Percentiles rank a stretch among this genome's conserved stretches.
phyloP scores from a whole-genome alignment of 2,329 filamentous ascomycete genomes.

The Plenodomus tracheiphilus region DNA sequence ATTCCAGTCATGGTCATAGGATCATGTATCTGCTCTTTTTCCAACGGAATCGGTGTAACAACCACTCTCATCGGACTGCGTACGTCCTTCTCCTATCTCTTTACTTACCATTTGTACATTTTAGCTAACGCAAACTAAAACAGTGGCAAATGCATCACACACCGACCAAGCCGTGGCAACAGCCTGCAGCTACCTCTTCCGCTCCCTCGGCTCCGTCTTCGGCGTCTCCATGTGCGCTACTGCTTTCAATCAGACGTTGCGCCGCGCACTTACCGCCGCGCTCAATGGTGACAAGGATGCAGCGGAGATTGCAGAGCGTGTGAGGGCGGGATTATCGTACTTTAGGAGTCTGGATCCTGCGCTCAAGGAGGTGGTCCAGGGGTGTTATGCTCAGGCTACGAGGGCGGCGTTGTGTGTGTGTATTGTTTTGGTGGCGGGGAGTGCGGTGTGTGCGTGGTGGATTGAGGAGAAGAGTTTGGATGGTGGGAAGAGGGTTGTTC shows the following conservation, averaged over 20 bases:
- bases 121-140: not conserved
- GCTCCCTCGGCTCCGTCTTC: conserved; percentile 68
- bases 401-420: conserved; percentile 57
- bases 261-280: conserved; percentile 57
- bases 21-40: conserved; percentile 58
- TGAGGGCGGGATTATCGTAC: conserved; percentile 71
- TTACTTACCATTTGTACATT: not conserved
- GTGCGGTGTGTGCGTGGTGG: conserved; percentile 51
- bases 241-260: conserved; percentile 70
- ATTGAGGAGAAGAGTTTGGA: conserved; percentile 49
- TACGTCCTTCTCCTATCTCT: not conserved
- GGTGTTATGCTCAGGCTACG: conserved; percentile 66
- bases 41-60: conserved; percentile 66
- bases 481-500: conserved; percentile 1
- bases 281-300: conserved; percentile 63
- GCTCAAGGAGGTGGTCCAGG: conserved; percentile 62
- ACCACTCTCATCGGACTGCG: conserved; percentile 68
- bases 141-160: conserved; percentile 66
- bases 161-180: conserved; percentile 75
- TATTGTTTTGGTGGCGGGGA: conserved; percentile 55
- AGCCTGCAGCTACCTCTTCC: conserved; percentile 80
- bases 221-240: conserved; percentile 72
- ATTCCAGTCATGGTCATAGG: conserved; percentile 60
- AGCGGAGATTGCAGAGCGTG: conserved; percentile 67
- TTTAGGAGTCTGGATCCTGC: conserved; percentile 66